phyloP scores from a whole-genome alignment of 257 asterid genomes.

The Rehmannia glutinosa region DNA sequence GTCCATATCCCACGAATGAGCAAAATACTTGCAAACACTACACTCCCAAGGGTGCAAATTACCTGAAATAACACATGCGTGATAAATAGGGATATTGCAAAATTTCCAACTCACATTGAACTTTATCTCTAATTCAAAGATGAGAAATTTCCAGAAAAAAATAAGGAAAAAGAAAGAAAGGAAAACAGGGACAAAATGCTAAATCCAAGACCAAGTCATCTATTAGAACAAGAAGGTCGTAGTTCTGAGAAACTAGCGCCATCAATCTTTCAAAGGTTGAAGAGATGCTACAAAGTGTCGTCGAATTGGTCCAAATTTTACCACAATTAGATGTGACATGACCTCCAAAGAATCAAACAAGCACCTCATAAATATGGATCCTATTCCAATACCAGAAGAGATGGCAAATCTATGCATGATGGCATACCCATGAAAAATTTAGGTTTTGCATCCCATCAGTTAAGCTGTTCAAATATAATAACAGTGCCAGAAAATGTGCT shows the following conservation, averaged over 20 bases:
- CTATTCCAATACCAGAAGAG: neutral
- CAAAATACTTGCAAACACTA: slow-evolving; percentile 68
- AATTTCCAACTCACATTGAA: neutral
- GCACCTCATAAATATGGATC: neutral
- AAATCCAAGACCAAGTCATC: neutral
- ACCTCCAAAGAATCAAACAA: neutral
- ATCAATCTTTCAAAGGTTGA: neutral
- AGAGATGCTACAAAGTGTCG: neutral
- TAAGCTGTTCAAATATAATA: no score
- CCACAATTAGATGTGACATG: neutral
- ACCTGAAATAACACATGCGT: slow-evolving; percentile 43
- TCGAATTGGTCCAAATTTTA: neutral
- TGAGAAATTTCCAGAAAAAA: neutral
- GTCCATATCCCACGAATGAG: slow-evolving; percentile 81
- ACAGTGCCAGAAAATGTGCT: no score
- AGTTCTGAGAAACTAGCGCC: neutral
- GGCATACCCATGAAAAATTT: no score
- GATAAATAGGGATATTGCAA: slow-evolving; percentile 4
- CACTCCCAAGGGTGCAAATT: slow-evolving; percentile 91
- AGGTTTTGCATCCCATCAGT: no score
- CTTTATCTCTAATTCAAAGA: neutral
- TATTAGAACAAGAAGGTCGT: neutral
- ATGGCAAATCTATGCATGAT: neutral
- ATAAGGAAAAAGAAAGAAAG: no score
- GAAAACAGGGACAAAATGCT: neutral